Conservation (phyloP, 192 early-diverging fungal species). For the Obelidium mucronatum region DNA sequence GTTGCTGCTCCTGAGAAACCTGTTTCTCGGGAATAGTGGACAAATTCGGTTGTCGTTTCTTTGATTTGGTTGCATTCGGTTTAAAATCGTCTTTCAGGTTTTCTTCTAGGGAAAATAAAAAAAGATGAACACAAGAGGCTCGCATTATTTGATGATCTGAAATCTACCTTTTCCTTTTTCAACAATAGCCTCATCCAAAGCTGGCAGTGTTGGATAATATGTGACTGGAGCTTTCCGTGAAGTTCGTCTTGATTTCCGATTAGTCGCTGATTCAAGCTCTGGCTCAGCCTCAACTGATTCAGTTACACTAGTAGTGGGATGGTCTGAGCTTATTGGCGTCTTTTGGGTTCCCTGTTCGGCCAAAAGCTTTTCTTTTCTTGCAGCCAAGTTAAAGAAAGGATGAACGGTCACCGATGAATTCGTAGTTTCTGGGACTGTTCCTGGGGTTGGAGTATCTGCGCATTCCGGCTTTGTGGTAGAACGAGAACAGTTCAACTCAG, state of each 20-base stretch:
- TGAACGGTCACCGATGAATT: neutral
- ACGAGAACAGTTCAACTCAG: too few species aligned
- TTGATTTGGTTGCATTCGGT: neutral
- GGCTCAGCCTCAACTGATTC: neutral
- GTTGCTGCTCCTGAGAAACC: neutral
- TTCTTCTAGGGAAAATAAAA: neutral
- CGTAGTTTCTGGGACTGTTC: neutral
- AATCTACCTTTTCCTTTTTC: neutral
- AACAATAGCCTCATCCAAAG: neutral
- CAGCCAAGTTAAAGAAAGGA: slow-evolving; percentile 1
- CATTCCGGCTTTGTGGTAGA: neutral
- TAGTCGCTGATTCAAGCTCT: neutral
- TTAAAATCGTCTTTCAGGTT: neutral
- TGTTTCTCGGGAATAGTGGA: neutral
- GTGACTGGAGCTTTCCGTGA: neutral
- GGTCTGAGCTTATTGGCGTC: neutral
- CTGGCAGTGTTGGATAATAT: neutral
- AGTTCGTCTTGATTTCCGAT: neutral
- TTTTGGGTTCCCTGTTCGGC: neutral
- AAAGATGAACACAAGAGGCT: neutral
- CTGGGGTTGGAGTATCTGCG: neutral
- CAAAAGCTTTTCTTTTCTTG: neutral
- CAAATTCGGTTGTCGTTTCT: neutral
- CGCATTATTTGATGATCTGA: neutral
- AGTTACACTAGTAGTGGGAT: neutral